Base-by-base conservation (phyloP, 2,329 filamentous ascomycete genomes). In the Samsoniella hepiali region DNA sequence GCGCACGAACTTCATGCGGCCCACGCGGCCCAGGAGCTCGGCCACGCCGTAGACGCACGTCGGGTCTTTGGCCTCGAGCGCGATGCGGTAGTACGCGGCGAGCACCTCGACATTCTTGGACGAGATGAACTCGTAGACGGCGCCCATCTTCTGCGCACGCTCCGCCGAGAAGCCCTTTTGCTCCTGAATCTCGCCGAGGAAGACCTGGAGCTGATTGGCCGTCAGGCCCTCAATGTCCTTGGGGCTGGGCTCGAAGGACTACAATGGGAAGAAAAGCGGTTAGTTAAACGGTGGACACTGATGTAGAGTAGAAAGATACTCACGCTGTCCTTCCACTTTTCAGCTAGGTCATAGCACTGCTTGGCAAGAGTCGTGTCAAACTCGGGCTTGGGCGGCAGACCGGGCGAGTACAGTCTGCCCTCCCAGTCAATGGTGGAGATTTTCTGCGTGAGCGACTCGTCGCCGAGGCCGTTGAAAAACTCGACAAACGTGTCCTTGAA, bases 1-100 rank as follows among this genome's bases (percentile, higher is more conserved):
- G 55, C 94, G 83, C 64, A 98, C 94, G 76, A 94, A 98, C 84
- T 98, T 98, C 95, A 99, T 98, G 63, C 95, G 82, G 13, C 95
- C 95, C 31, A 97, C 93, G 59, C 83, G 82, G 38, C 91, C 91
- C 45, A 98, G 80, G 62, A 97, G 80, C 64, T 91, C 85, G 1
- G 89, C 87, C 0, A 91, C 86, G 1, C 88, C 88, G 65, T 85
- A 73, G 70, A 94, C 91, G 44, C 90, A 85, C 63, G 81, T 84
- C 58, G 82, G 76, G 69, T 93, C 91, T 63, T 87, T 85, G 13
- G 91, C 90, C 69, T 85, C 85, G 71, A 99, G 83, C 1, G 91
- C 91, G 40, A 97, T 84, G 61, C 87, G 84, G 71, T 91, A 90
- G 77, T 91, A 98, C 1, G 93, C 85, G 17, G 88, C 85, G 69